Evolutionary conservation across 1,284 basidiomycete species (phyloP), one percentile per base, ranked within the genome.

Genomic region (Ceratobasidium sp.): DNA sequence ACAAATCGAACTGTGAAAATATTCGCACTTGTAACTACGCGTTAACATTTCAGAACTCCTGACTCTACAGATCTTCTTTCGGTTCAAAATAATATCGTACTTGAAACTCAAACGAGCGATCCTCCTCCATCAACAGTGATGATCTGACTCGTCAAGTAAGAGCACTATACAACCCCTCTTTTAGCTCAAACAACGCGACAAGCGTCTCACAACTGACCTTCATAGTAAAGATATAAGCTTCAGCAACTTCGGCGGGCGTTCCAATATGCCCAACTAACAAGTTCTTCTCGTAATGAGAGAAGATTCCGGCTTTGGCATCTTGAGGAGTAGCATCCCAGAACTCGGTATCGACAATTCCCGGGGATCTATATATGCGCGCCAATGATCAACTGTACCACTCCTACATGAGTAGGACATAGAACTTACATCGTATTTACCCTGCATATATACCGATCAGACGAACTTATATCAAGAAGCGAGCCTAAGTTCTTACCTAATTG

Each of bases 61-160:
- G 50, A 40, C n/a, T n/a, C 28, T 23, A 23, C 71, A 42, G 44
- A 26, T 3, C n/a, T 56, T 3, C 44, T 46, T 46, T 46, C 44
- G 44, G 13, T 46, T 6, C 44, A 13, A 7, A 46, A 46, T 46
- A 13, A 7, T 46, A 20, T 66, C 44, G 44, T 6, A 46, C 44
- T 93, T 0, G 95, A 96, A 84, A 96, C 95, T 62, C 59, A 62
- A 40, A 62, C 20, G 33, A 71, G 38, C 10, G 38, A 12, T 13
- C 54, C 54, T 26, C 68, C 68, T 23, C 68, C 68, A 28, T 71
- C 68, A 17, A 71, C 68, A 26, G 20, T 26, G 33, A 71, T 71
- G 33, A 59, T 52, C 40, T 71, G 68, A n/a, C 68, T 54, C 3
- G 54, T 71, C 9, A 71, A 26, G 28, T 71, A 71, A 2, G 54